These are phyloP conservation scores for Neltuma alba DNA, from an alignment of 306 rosid species.

Conservation along the genomic window DNA sequence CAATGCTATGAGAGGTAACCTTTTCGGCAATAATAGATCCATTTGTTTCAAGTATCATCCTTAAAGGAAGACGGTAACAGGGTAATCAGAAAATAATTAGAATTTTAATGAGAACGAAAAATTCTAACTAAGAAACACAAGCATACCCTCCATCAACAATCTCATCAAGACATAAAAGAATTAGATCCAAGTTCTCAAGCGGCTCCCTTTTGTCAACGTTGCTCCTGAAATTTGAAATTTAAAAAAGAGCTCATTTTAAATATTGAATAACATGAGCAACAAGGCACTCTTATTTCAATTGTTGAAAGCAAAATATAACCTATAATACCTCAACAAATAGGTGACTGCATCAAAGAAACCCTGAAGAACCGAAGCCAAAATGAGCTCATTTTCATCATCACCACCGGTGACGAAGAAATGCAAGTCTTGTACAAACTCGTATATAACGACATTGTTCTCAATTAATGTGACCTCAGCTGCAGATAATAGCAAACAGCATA, in stretches of 20 bases:
- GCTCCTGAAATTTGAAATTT: conserved; percentile 50
- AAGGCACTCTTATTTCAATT: background rate
- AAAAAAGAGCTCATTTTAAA: background rate
- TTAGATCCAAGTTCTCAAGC: conserved; percentile 98
- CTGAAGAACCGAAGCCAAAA: conserved; percentile 85
- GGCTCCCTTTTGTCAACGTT: conserved; percentile 93
- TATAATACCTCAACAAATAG: conserved; percentile 76
- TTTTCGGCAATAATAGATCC: conserved; percentile 81
- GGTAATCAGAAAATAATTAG: background rate
- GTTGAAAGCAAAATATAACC: conserved; percentile 4
- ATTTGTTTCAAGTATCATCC: conserved; percentile 92
- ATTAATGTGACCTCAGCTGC: conserved; percentile 94
- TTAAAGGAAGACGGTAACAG: conserved; percentile 22
- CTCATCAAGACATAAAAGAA: conserved; percentile 89
- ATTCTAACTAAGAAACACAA: conserved; percentile 32
- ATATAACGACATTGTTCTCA: conserved; percentile 72
- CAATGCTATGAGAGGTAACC: conserved; percentile 85
- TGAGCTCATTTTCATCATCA: conserved; percentile 91
- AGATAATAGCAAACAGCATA: conserved; percentile 24
- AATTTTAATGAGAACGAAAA: conserved; percentile 2
- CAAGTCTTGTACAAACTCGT: conserved; percentile 90
- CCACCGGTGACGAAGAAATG: conserved; percentile 96
- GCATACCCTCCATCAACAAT: conserved; percentile 91
- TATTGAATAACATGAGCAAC: conserved; percentile 7
- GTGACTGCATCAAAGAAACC: conserved; percentile 90